A percentile compares a stretch with the other conserved stretches of the same genome.
phyloP scores from a whole-genome alignment of 2,329 filamentous ascomycete genomes.

The Proliferodiscus dingleyae region DNA sequence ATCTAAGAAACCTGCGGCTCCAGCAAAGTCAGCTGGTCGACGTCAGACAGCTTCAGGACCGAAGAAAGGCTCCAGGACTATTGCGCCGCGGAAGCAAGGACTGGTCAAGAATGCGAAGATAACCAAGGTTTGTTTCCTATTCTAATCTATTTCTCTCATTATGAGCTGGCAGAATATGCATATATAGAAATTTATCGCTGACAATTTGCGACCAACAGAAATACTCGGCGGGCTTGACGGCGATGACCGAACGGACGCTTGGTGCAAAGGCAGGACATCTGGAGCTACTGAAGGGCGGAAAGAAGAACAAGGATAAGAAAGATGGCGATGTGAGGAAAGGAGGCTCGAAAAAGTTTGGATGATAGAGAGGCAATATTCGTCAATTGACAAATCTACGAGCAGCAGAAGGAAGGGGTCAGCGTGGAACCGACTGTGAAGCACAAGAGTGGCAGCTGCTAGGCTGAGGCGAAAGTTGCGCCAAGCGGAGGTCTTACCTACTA shows the following conservation, averaged over 20 bases:
- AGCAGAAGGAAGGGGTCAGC: too few relatives aligned
- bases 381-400: background rate
- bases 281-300: constrained; percentile 62
- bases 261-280: constrained; percentile 65
- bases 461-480: too few relatives aligned
- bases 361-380: constrained; percentile 7
- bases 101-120: constrained; percentile 58
- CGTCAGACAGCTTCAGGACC: constrained; percentile 39
- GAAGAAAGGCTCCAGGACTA: constrained; percentile 54
- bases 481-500: too few relatives aligned
- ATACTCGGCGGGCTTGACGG: constrained; percentile 55
- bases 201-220: constrained; percentile 39
- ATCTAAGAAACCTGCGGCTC: constrained; percentile 24
- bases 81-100: constrained; percentile 61
- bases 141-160: background rate
- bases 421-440: too few relatives aligned
- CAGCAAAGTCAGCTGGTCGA: constrained; percentile 18
- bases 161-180: background rate
- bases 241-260: constrained; percentile 62
- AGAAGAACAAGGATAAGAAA: constrained; percentile 49
- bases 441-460: too few relatives aligned
- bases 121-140: constrained; percentile 45
- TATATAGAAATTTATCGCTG: background rate
- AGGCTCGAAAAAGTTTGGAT: constrained; percentile 35
- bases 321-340: constrained; percentile 33